These are phyloP conservation scores for Cryptosporidium parvum DNA, from an alignment of 169 alveolate species.

Conservation along the genomic window DNA sequence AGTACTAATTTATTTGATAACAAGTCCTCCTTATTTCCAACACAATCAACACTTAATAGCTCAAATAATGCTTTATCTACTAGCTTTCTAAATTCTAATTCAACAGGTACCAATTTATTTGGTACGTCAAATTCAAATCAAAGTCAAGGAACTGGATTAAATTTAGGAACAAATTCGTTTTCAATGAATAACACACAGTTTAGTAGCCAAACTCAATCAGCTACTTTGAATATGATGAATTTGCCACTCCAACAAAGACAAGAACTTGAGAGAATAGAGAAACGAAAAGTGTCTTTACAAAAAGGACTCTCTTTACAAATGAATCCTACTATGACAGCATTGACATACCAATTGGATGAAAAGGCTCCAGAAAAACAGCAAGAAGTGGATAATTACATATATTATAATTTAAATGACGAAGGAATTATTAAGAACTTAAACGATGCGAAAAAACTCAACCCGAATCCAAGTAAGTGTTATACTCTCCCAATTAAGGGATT, in stretches of 20 bases:
- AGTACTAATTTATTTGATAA: conserved; percentile 31
- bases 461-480: conserved; percentile 59
- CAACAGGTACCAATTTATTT: conserved; percentile 13
- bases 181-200: background rate
- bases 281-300: conserved; percentile 48
- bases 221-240: conserved; percentile 17
- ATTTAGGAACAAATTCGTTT: background rate
- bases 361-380: conserved; percentile 72
- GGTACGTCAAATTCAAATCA: conserved; percentile 5
- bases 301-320: conserved; percentile 42
- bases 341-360: conserved; percentile 65
- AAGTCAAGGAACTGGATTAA: conserved; percentile 40
- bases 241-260: conserved; percentile 71
- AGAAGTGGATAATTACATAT: conserved; percentile 63
- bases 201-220: conserved; percentile 11
- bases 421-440: conserved; percentile 40
- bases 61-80: conserved; percentile 8
- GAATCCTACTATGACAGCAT: conserved; percentile 61
- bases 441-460: conserved; percentile 58
- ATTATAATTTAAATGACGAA: conserved; percentile 65
- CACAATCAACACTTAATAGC: background rate
- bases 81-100: background rate
- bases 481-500: conserved; percentile 71
- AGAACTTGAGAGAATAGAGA: conserved; percentile 64
- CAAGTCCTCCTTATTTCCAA: background rate